A percentile compares a stretch with the other conserved stretches of the same genome.
Conservation (phyloP, 768 basidiomycete species). For the Phlegmacium glaucopus region DNA sequence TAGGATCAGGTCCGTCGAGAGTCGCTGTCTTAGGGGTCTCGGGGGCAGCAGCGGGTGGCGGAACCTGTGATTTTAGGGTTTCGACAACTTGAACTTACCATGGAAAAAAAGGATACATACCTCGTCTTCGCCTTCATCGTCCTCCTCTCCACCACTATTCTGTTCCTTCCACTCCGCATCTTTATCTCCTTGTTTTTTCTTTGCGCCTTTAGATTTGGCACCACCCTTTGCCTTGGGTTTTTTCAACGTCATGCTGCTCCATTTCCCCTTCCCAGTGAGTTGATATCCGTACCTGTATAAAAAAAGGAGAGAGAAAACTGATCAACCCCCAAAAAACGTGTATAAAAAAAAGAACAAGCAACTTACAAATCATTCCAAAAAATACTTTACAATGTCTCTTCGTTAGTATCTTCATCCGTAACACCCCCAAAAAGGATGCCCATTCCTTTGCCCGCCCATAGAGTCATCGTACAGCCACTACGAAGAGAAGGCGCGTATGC, state of each 20-base stretch:
- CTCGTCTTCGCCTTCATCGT: conserved; percentile 10
- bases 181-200: conserved; percentile 39
- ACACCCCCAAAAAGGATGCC: conserved; percentile 88
- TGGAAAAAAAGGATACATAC: conserved; percentile 1
- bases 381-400: conserved; percentile 79
- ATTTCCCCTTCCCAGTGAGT: conserved; percentile 67
- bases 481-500: conserved; percentile 70
- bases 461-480: conserved; percentile 84
- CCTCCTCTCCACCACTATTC: conserved; percentile 17
- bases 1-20: conserved; percentile 36
- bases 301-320: too few relatives aligned
- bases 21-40: background rate
- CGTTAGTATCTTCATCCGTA: conserved; percentile 79
- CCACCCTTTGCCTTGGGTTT: conserved; percentile 43
- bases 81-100: background rate
- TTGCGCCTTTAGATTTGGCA: conserved; percentile 17
- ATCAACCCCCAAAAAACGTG: too few relatives aligned
- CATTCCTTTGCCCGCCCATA: conserved; percentile 65
- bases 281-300: conserved; percentile 73
- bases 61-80: too few relatives aligned
- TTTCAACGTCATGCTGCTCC: conserved; percentile 77
- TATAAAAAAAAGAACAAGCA: background rate
- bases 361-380: conserved; percentile 87
- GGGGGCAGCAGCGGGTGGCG: too few relatives aligned
- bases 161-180: conserved; percentile 15